Conservation (phyloP, 306 rosid species). For the Trichosanthes cucumerina region DNA sequence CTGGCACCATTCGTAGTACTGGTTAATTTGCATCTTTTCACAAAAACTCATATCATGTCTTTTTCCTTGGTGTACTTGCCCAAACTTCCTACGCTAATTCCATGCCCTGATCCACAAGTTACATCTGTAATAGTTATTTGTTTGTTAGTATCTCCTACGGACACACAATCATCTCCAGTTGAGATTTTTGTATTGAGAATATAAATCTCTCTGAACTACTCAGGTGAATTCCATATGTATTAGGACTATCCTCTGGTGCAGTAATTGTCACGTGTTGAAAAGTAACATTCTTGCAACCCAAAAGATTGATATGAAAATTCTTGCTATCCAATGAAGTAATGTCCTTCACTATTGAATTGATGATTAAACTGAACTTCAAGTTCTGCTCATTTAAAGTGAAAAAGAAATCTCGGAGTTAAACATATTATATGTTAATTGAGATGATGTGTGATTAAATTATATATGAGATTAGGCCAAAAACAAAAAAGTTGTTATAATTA, state of each 20-base stretch:
- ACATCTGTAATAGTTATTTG: constrained; percentile 7
- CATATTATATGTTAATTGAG: too few species aligned
- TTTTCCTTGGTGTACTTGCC: constrained; percentile 25
- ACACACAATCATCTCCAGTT: constrained; percentile 45
- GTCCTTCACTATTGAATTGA: background rate
- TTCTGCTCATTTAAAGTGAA: background rate
- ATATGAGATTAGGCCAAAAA: background rate
- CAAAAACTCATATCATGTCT: constrained; percentile 9
- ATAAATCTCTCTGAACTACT: constrained; percentile 30
- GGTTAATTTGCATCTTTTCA: constrained; percentile 16
- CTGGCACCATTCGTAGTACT: too few species aligned
- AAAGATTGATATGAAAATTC: background rate
- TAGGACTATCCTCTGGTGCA: constrained; percentile 11
- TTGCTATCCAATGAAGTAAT: background rate
- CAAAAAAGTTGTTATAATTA: background rate
- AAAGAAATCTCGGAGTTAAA: too few species aligned
- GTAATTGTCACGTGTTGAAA: background rate
- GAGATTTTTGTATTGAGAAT: constrained; percentile 13
- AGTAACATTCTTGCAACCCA: background rate
- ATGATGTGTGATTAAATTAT: too few species aligned
- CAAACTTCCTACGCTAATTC: constrained; percentile 17
- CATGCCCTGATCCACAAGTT: constrained; percentile 29
- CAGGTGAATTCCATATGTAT: constrained; percentile 42
- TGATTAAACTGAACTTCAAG: background rate
- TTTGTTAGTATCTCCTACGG: constrained; percentile 32